Evolutionary conservation across 2,329 filamentous ascomycete species (phyloP), one percentile per base, ranked within the genome.

Genomic region (Colletotrichum phormii): DNA sequence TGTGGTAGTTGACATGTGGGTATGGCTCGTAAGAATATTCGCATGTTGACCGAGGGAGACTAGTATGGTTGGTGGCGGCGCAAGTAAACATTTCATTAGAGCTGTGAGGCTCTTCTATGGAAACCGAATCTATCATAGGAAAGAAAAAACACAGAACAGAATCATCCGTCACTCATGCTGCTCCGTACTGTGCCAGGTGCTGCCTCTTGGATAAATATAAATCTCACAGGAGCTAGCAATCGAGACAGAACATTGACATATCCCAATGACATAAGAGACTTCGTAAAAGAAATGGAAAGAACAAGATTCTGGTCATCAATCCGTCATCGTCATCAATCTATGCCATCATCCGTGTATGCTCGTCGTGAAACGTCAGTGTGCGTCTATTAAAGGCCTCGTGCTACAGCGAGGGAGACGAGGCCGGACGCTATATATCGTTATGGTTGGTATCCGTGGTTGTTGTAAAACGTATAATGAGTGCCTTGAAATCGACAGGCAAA

Each of bases 81-180:
- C 15, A 37, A 11, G 29, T n/a, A 12, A 9, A 35, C 37, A 49
- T 61, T 53, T 71, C 54, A 58, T 73, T 63, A 57, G 71, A 71
- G 60, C 71, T 26, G 55, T 61, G 71, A 65, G 60, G 71, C 71
- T 71, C 71, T 51, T 73, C 61, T 42, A 54, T 33, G 49, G 55
- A 55, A 63, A 65, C 26, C 26, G 24, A n/a, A 22, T 73, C 60
- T 70, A 73, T 61, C 33, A 31, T 15, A 11, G 42, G 42, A 31
- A 29, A 64, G 4, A 18, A 42, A 18, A 42, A 13, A 42, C 37
- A 8, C 1, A 24, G 8, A 46, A 46, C 42, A 18, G 18, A 60
- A 42, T 49, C n/a, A 31, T 64, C 29, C 18, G 1, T 9, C 24
- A 31, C 51, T 18, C 37, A 55, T 51, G 22, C 35, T 64, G 26